Evolutionary conservation across 106 monocot genomes (phyloP), one percentile per base, ranked within the genome.

Genomic region (Vanilla planifolia): DNA sequence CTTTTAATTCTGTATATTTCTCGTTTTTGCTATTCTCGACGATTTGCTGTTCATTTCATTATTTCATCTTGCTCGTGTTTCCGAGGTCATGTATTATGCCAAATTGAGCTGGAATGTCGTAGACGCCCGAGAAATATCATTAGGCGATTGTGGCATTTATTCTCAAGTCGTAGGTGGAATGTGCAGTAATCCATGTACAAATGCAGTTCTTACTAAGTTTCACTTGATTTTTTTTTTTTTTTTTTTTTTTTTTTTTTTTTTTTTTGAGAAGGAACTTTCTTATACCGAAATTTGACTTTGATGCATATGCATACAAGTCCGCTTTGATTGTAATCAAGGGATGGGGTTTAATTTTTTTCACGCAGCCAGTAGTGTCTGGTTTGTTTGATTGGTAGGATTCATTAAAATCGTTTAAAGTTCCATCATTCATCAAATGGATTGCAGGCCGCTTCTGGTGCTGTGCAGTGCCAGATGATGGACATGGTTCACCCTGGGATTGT

Each of bases 401-500:
- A n/a, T n/a, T n/a, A n/a, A n/a, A n/a, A n/a, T n/a, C n/a, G n/a
- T n/a, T n/a, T n/a, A n/a, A n/a, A n/a, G n/a, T n/a, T 16, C 1
- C 14, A 7, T 51, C 63, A 4, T n/a, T 19, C 2, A 35, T 20
- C 20, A 43, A 15, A 27, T 50, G 33, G 44, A 24, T 41, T 66
- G 51, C 70, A 92, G 92, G 92, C 88, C 13, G 87, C 87, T 37
- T 88, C 88, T 44, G 92, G 92, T 55, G 92, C 92, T 57, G 84
- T 92, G 13, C 92, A 92, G 33, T 92, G 92, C 67, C 92, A 88
- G 63, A 75, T 92, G 84, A 75, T 92, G 88, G 92, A 92, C 65
- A 88, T 92, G 80, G 64, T 81, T 56, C 88, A 84, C 66, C 92
- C 83, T 20, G 84, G 78, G 52, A 50, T 88, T 43, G 92, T 92